Conservation (phyloP, 352 stramenopile genomes). For the Globisporangium paroecandrum region DNA sequence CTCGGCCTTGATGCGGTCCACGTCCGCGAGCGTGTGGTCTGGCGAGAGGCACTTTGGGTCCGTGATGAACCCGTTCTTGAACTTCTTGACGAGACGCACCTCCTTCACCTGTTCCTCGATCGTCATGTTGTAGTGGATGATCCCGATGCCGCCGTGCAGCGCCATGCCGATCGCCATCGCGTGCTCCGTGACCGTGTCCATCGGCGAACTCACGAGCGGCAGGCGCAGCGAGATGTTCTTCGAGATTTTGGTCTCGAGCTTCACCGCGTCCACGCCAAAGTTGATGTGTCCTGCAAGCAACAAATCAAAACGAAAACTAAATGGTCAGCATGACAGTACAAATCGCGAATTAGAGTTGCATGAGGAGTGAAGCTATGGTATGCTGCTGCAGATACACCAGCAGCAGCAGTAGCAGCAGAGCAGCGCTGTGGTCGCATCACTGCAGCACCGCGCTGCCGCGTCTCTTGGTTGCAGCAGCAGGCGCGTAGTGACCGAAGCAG, state of each 20-base stretch:
- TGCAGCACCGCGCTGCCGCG: not conserved
- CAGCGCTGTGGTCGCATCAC: not conserved
- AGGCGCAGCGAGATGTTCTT: slow-evolving; percentile 95
- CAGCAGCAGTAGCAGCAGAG: slow-evolving; percentile 5
- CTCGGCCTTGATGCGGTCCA: slow-evolving; percentile 94
- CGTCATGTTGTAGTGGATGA: slow-evolving; percentile 99
- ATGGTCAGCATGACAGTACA: slow-evolving; percentile 6
- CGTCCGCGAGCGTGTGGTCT: slow-evolving; percentile 94
- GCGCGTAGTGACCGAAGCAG: not conserved
- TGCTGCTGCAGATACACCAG: not conserved
- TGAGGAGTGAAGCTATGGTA: not conserved
- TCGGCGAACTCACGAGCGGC: slow-evolving; percentile 97
- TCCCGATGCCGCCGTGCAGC: slow-evolving; percentile 97
- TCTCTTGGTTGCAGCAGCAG: slow-evolving; percentile 6
- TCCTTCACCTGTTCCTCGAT: slow-evolving; percentile 96
- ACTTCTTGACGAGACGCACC: slow-evolving; percentile 96
- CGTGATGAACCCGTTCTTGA: slow-evolving; percentile 99
- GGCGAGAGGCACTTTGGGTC: slow-evolving; percentile 96
- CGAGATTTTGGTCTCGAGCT: slow-evolving; percentile 93
- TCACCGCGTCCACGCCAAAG: slow-evolving; percentile 92
- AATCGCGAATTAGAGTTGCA: not conserved
- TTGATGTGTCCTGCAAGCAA: slow-evolving; percentile 82
- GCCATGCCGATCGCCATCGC: slow-evolving; percentile 99
- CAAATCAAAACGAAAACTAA: not conserved
- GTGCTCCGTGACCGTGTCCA: slow-evolving; percentile 99